These are phyloP conservation scores for Malbranchea cinnamomea DNA, from an alignment of 2,329 filamentous ascomycete species.

Conservation along the genomic window DNA sequence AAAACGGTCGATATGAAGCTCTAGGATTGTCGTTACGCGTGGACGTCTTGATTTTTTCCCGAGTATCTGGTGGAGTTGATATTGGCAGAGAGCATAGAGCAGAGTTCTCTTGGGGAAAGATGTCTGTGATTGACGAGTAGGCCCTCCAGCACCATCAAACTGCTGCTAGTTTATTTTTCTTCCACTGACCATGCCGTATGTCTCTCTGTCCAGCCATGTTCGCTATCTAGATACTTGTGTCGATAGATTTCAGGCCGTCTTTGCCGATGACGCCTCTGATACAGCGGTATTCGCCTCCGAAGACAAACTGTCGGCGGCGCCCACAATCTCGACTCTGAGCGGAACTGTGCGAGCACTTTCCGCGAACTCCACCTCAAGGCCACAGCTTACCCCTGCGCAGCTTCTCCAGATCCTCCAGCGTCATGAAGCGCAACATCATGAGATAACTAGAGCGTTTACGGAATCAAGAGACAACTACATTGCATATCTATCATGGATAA, in stretches of 20 bases:
- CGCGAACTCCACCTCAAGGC: constrained; percentile 48
- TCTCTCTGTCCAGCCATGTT: constrained; percentile 43
- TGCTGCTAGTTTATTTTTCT: no score
- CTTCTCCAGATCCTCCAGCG: constrained; percentile 33
- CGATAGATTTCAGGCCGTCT: constrained; percentile 42
- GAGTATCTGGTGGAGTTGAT: no score
- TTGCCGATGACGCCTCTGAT: constrained; percentile 14
- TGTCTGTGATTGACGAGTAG: no score
- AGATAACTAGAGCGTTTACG: constrained; percentile 14
- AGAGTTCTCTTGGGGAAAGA: no score
- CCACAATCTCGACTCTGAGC: constrained; percentile 36
- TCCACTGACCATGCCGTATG: neutral
- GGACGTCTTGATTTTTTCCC: no score
- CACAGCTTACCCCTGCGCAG: constrained; percentile 44
- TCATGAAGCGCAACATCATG: constrained; percentile 7
- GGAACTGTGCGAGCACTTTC: constrained; percentile 56
- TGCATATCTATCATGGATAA: constrained; percentile 73
- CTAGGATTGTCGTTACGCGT: no score
- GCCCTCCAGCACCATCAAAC: no score
- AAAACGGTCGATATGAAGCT: no score
- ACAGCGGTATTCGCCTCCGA: constrained; percentile 23
- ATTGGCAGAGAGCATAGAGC: no score
- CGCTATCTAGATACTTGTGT: constrained; percentile 43
- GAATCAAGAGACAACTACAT: constrained; percentile 39
- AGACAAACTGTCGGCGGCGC: constrained; percentile 33